Base-by-base conservation (phyloP, 2,329 filamentous ascomycete genomes). In the Stagonosporopsis chrysanthemi region DNA sequence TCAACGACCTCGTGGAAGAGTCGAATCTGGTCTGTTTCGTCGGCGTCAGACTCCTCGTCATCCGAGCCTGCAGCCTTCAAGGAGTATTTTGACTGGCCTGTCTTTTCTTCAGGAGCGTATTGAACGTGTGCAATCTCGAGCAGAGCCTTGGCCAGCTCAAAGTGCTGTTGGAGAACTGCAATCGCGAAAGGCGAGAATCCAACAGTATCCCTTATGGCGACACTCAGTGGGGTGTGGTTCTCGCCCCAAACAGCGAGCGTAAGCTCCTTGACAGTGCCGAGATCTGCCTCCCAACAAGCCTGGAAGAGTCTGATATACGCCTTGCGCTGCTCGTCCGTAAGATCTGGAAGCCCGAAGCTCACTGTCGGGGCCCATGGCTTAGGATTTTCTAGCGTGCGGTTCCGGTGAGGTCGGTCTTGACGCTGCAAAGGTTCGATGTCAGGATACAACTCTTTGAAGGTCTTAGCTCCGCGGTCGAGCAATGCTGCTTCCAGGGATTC, bases 81-180 rank as follows among this genome's bases (percentile, higher is more conserved):
- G 79, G 79, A 44, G 81, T 77, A 48, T 82, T 81, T 24, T 80
- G 78, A 33, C 83, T 58, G 44, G 63, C 79, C 39, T 11, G 24
- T 12, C 33, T 45, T 56, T 41, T 88, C 81, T 22, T 78, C 74
- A 0, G 85, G 84, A 3, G 82, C 79, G 75, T 88, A 92, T 67
- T 95, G 91, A 2, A 85, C 86, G 41, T 85, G 81, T 0, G 84
- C 82, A 61, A 95, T 92, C 56, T 90, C 87, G 7, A 95, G 78
- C 24, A 95, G 85, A 1, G 82, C 83, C 56, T 79, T 83, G 1
- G 90, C 90, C 12, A 88, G 77, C 1, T 86, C 81, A 41, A 83
- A 74, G 64, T 94, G 88, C 0, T 88, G 88, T 24, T 84, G 84
- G 4, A 89, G 70, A 43, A 90, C 83, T 0, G 90, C 88, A 46